These are phyloP conservation scores for Remersonia thermophila DNA, from an alignment of 2,329 filamentous ascomycete genomes.

Conservation along the genomic window DNA sequence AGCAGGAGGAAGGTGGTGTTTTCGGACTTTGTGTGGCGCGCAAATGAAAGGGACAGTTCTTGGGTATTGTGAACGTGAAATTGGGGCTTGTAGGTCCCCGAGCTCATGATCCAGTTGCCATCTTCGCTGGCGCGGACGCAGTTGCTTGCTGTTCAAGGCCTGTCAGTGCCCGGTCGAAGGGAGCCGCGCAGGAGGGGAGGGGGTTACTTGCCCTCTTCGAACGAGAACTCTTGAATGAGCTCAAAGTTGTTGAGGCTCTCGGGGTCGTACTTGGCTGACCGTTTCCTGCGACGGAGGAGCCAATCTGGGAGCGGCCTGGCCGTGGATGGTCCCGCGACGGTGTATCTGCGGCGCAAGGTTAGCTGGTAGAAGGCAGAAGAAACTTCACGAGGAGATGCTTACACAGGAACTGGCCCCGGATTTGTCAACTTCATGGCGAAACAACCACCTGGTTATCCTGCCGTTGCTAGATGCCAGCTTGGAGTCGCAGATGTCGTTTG, in stretches of 20 bases:
- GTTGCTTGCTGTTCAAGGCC: constrained; percentile 49
- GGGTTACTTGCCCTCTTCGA: constrained; percentile 41
- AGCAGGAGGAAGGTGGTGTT: constrained; percentile 87
- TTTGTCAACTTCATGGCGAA: constrained; percentile 65
- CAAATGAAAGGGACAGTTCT: constrained; percentile 85
- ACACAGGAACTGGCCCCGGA: constrained; percentile 44
- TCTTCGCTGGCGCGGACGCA: constrained; percentile 87
- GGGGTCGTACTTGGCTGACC: constrained; percentile 80
- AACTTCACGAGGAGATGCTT: neutral
- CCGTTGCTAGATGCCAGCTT: constrained; percentile 4
- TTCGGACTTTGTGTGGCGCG: constrained; percentile 79
- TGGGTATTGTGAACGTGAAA: constrained; percentile 94
- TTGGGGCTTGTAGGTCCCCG: constrained; percentile 58
- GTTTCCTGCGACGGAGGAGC: constrained; percentile 80
- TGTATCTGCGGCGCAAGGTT: constrained; percentile 58
- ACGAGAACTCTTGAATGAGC: constrained; percentile 92
- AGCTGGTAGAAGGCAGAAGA: constrained; percentile 30
- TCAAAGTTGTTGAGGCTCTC: constrained; percentile 93
- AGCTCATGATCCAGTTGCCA: constrained; percentile 95
- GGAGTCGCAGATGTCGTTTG: constrained; percentile 3
- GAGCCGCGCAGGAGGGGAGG: neutral
- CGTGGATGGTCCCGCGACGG: constrained; percentile 81
- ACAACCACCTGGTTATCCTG: constrained; percentile 5
- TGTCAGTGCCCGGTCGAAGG: constrained; percentile 1
- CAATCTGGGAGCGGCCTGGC: constrained; percentile 86